phyloP scores from a whole-genome alignment of 2,329 filamentous ascomycete species.

The Fusarium falciforme region DNA sequence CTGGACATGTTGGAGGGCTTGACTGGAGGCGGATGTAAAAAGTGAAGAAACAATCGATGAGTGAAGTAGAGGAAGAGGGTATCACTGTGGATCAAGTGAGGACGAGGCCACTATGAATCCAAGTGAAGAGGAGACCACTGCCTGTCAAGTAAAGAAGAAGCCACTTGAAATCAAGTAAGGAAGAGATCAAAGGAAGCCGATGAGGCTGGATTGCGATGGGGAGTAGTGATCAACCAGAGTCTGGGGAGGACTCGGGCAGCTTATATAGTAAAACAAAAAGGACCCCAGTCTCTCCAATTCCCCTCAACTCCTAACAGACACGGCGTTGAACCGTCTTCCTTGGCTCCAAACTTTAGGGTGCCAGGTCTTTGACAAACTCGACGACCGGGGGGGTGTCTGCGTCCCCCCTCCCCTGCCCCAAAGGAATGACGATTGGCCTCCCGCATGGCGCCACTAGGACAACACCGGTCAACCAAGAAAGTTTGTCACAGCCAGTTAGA shows the following conservation, averaged over 20 bases:
- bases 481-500: not conserved
- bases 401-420: not conserved
- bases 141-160: not conserved
- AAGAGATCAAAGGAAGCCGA: not conserved
- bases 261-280: not conserved
- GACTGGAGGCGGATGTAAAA: not conserved
- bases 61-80: not conserved
- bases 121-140: not conserved
- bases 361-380: not conserved
- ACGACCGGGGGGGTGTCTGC: not conserved
- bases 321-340: not conserved
- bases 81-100: not conserved
- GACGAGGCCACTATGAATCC: not conserved
- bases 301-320: not conserved
- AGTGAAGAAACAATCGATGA: not conserved
- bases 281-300: not conserved
- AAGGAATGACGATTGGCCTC: conserved; percentile 2
- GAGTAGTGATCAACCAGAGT: not conserved
- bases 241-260: not conserved
- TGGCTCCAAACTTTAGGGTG: not conserved
- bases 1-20: not conserved
- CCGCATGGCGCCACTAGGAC: not conserved
- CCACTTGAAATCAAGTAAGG: not conserved
- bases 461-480: not conserved
- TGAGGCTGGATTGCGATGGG: not conserved